Evolutionary conservation across 495 filamentous ascomycete genomes (phyloP).

Genomic region (Penicillium salamii): DNA sequence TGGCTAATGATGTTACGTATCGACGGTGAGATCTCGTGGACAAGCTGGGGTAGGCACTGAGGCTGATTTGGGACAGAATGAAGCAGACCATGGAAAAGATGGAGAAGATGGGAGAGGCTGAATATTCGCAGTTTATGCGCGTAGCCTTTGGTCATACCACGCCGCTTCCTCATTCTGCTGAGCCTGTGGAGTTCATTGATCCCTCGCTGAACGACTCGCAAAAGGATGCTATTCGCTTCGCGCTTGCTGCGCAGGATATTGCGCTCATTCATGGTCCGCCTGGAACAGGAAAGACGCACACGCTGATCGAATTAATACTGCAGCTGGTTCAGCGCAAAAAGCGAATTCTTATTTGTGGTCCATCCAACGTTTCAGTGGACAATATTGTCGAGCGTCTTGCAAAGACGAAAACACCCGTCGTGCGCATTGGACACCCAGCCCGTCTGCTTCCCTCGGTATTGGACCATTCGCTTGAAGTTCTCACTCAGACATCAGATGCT

Average conservation of each 20-base stretch:
- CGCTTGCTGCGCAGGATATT: conserved; percentile 76
- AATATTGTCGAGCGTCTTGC: conserved; percentile 96
- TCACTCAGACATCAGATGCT: conserved; percentile 89
- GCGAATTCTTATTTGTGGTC: conserved; percentile 87
- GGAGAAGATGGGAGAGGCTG: conserved; percentile 64
- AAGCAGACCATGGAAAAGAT: conserved; percentile 82
- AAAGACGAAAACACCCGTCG: conserved; percentile 76
- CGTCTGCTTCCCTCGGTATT: conserved; percentile 85
- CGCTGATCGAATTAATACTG: conserved; percentile 88
- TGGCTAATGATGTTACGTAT: conserved; percentile 94
- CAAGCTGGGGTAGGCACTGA: background rate
- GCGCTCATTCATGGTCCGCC: conserved; percentile 95
- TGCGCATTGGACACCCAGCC: conserved; percentile 91
- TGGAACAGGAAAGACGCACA: conserved; percentile 97
- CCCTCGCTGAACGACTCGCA: conserved; percentile 82
- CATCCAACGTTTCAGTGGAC: conserved; percentile 94
- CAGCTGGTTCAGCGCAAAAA: conserved; percentile 71
- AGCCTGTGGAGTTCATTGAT: conserved; percentile 67
- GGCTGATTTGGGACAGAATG: conserved; percentile 59
- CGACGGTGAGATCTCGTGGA: conserved; percentile 53
- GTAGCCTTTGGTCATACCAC: conserved; percentile 72
- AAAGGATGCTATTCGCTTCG: conserved; percentile 87
- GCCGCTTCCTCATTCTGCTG: conserved; percentile 26
- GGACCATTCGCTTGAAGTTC: conserved; percentile 83
- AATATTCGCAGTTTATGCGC: conserved; percentile 71